These are phyloP conservation scores for Arthrobotrys sphaeroides DNA, from an alignment of 2,329 filamentous ascomycete genomes.

Conservation along the genomic window DNA sequence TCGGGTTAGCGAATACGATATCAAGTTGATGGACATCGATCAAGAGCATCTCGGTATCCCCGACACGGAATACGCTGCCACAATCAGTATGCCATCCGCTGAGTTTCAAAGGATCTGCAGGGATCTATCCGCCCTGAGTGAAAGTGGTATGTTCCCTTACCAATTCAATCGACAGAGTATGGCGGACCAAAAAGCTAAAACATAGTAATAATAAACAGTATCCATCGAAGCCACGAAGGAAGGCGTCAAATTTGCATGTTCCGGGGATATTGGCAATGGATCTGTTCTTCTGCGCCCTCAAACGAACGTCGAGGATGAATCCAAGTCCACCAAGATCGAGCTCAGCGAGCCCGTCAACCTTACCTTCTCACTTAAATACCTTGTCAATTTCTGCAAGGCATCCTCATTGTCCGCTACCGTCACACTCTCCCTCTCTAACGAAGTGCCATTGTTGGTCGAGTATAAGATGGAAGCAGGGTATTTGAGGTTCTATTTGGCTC, in stretches of 20 bases:
- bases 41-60: conserved; percentile 99
- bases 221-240: conserved; percentile 97
- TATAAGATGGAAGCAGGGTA: conserved; percentile 76
- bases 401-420: conserved; percentile 81
- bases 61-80: conserved; percentile 97
- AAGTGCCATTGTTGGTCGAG: conserved; percentile 95
- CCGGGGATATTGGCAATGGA: conserved; percentile 94
- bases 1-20: conserved; percentile 96
- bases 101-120: conserved; percentile 97
- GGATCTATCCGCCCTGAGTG: conserved; percentile 89
- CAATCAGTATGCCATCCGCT: conserved; percentile 82
- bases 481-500: conserved; percentile 95
- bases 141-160: conserved; percentile 79
- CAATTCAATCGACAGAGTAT: not conserved
- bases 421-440: conserved; percentile 92
- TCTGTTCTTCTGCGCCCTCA: conserved; percentile 90
- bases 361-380: conserved; percentile 98
- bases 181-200: not conserved
- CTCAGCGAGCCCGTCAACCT: conserved; percentile 91
- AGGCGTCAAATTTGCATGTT: conserved; percentile 92
- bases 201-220: conserved; percentile 68
- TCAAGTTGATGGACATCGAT: conserved; percentile 99
- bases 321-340: conserved; percentile 85
- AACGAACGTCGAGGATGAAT: conserved; percentile 87
- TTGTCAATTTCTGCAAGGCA: conserved; percentile 99